Evolutionary conservation across 768 basidiomycete genomes (phyloP).

Genomic region (Amanita pseudoporphyria): DNA sequence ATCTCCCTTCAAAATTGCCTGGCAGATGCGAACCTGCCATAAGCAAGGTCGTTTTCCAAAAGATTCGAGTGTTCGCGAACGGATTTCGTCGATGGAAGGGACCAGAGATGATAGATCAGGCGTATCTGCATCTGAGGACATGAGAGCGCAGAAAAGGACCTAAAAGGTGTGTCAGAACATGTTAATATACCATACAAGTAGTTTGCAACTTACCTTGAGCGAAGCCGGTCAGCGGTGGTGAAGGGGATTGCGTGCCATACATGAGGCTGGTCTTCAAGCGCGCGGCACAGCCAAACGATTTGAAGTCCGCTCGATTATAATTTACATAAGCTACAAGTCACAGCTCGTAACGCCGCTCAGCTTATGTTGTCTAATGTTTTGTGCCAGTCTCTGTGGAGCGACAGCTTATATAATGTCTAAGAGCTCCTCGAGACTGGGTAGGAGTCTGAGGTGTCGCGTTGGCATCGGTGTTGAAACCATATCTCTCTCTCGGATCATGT

Average conservation of each 20-base stretch:
- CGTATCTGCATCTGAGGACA: background rate
- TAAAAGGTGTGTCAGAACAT: background rate
- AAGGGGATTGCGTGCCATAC: background rate
- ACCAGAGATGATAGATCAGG: background rate
- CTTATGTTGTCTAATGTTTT: background rate
- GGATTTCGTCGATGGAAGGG: slow-evolving; percentile 5
- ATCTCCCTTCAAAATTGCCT: slow-evolving; percentile 9
- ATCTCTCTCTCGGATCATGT: too few species aligned
- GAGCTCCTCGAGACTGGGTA: background rate
- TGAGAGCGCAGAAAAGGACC: background rate
- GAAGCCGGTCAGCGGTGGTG: background rate
- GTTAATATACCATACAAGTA: background rate
- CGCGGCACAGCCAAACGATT: background rate
- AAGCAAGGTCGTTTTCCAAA: slow-evolving; percentile 13
- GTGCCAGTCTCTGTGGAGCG: background rate
- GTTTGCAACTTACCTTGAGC: background rate
- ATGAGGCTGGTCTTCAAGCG: background rate
- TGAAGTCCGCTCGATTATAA: background rate
- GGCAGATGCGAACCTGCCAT: slow-evolving; percentile 10
- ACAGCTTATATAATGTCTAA: background rate
- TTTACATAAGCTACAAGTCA: background rate
- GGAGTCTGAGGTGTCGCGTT: too few species aligned
- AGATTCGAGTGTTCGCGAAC: slow-evolving; percentile 3
- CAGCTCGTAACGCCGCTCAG: background rate
- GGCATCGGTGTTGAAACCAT: too few species aligned